Conservation (phyloP, 1,139 yeast species). For the Candida neerlandica region DNA sequence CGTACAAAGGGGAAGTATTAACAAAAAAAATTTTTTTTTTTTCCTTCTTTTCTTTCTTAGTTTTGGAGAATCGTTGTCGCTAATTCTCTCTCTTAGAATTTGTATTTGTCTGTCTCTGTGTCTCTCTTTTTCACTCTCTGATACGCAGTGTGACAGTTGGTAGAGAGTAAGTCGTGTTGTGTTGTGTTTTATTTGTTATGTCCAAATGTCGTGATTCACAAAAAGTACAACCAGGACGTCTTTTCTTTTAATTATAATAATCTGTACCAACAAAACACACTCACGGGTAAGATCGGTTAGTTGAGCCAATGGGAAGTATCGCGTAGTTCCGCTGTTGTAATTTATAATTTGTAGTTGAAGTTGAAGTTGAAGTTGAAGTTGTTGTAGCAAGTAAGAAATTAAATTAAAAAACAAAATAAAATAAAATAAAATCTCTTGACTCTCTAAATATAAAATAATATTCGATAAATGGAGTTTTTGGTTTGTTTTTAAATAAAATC, state of each 20-base stretch:
- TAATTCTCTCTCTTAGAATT: not conserved
- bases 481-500: too few species aligned
- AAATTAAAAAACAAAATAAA: not conserved
- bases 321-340: too few species aligned
- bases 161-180: not conserved
- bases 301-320: not conserved
- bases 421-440: too few species aligned
- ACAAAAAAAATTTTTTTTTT: not conserved
- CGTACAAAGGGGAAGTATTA: constrained; percentile 7
- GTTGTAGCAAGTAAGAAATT: not conserved
- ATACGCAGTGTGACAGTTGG: not conserved
- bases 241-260: not conserved
- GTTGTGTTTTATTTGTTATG: not conserved
- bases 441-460: too few species aligned
- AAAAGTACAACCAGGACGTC: not conserved
- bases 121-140: not conserved
- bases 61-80: not conserved
- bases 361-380: not conserved
- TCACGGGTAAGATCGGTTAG: not conserved
- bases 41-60: not conserved
- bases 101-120: too few species aligned
- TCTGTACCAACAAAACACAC: not conserved
- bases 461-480: too few species aligned
- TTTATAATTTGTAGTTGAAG: too few species aligned
- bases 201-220: constrained; percentile 3